Percentiles rank a stretch among this genome's conserved stretches.
These are phyloP conservation scores for Ajuga reptans DNA, from an alignment of 305 asterid genomes.

Conservation along the genomic window DNA sequence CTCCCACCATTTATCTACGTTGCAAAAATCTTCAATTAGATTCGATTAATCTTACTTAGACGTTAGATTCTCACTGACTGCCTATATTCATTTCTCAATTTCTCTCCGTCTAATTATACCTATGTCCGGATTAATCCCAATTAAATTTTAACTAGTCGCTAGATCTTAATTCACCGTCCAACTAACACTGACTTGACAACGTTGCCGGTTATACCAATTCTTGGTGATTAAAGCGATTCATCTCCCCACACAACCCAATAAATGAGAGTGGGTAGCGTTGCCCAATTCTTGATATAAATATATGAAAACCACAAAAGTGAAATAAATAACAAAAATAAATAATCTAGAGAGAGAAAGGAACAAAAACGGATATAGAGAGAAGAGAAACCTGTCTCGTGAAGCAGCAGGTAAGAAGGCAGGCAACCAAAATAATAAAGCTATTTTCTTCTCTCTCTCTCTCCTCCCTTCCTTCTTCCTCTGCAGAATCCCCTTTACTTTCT, in stretches of 20 bases:
- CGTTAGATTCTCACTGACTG: no score
- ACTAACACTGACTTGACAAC: background rate
- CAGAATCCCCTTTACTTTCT: constrained; percentile 24
- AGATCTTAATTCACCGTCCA: no score
- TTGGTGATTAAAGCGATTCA: background rate
- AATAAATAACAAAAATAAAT: background rate
- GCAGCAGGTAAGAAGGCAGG: constrained; percentile 27
- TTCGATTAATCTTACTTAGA: no score
- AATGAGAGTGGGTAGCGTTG: constrained; percentile 25
- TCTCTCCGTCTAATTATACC: no score
- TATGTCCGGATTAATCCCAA: no score
- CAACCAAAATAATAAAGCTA: constrained; percentile 7
- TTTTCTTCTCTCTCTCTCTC: constrained; percentile 12
- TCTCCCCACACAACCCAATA: constrained; percentile 19
- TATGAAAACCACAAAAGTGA: background rate
- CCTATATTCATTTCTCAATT: no score
- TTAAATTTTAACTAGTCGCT: no score
- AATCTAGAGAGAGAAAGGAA: background rate
- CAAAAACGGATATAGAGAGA: constrained; percentile 15
- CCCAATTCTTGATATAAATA: background rate
- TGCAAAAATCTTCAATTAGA: no score
- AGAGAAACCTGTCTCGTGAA: constrained; percentile 36
- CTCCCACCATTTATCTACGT: no score
- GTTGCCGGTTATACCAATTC: background rate
- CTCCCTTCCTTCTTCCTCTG: constrained; percentile 18